These are phyloP conservation scores for Dendrobium catenatum DNA, from an alignment of 106 monocot species.

Conservation along the genomic window DNA sequence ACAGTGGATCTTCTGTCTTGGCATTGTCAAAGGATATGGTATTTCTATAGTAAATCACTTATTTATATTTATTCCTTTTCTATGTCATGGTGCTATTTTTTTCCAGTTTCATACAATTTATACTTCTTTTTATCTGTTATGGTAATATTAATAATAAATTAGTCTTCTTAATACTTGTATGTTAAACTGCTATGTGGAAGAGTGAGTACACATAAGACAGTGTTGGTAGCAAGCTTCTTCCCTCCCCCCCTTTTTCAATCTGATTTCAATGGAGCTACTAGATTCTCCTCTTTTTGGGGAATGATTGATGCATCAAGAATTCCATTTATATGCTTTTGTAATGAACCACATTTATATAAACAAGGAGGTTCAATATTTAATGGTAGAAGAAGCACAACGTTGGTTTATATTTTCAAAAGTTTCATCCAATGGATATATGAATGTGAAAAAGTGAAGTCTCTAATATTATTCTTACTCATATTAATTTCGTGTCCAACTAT, in stretches of 20 bases:
- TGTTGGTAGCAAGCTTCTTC: neutral
- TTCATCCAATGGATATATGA: too few species aligned
- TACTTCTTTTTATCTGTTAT: neutral
- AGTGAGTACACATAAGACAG: neutral
- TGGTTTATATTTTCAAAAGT: too few species aligned
- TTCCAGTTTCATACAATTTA: neutral
- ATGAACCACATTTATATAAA: neutral
- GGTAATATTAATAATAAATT: neutral
- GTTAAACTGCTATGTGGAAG: neutral
- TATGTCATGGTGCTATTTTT: neutral
- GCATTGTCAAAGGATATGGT: conserved; percentile 85
- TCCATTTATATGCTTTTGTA: neutral
- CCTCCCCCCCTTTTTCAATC: neutral
- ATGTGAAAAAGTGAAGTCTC: too few species aligned
- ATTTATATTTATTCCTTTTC: neutral
- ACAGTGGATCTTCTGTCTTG: conserved; percentile 46
- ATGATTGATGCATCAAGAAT: neutral
- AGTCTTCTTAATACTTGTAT: neutral
- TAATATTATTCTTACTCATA: too few species aligned
- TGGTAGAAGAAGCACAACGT: neutral
- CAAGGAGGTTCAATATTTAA: neutral
- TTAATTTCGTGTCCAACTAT: too few species aligned
- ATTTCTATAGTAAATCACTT: conserved; percentile 7
- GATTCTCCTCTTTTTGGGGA: neutral
- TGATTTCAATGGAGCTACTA: neutral